Conservation (phyloP, 345 rosid species). For the Euphorbia pulcherrima region DNA sequence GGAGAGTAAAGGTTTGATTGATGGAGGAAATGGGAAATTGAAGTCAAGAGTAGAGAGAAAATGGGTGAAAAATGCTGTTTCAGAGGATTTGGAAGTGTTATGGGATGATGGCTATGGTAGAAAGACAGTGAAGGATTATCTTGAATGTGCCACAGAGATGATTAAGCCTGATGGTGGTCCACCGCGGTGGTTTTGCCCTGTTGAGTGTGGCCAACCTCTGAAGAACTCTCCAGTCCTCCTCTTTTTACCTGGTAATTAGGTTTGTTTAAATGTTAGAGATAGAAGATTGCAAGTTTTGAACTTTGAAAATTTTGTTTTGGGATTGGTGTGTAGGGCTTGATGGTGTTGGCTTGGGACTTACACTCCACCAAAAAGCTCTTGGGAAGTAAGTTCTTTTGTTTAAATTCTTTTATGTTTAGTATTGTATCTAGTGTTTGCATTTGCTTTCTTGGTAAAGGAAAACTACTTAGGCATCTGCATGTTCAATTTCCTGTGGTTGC, state of each 20-base stretch:
- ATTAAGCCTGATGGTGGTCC: conserved; percentile 70
- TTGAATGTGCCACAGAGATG: conserved; percentile 49
- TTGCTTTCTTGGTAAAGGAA: neutral
- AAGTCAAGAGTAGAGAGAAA: conserved; percentile 25
- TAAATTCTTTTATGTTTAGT: no score
- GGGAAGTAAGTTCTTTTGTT: conserved; percentile 58
- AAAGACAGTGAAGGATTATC: conserved; percentile 58
- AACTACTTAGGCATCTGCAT: neutral
- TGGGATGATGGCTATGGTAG: conserved; percentile 93
- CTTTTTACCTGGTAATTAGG: conserved; percentile 76
- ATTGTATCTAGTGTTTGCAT: no score
- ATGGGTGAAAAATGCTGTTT: conserved; percentile 29
- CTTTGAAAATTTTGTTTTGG: conserved; percentile 5
- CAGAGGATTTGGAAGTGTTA: conserved; percentile 43
- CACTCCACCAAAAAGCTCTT: conserved; percentile 78
- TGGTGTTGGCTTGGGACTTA: conserved; percentile 76
- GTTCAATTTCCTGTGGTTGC: neutral
- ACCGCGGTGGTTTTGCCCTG: conserved; percentile 90
- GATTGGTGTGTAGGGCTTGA: conserved; percentile 49
- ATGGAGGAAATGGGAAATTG: conserved; percentile 34
- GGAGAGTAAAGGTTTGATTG: conserved; percentile 16
- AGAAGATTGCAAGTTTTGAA: neutral
- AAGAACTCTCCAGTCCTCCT: conserved; percentile 65
- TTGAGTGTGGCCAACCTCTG: conserved; percentile 65
- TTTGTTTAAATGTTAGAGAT: neutral